Conservation (phyloP, 164 flowering plant genomes). For the Umbilicus rupestris region DNA sequence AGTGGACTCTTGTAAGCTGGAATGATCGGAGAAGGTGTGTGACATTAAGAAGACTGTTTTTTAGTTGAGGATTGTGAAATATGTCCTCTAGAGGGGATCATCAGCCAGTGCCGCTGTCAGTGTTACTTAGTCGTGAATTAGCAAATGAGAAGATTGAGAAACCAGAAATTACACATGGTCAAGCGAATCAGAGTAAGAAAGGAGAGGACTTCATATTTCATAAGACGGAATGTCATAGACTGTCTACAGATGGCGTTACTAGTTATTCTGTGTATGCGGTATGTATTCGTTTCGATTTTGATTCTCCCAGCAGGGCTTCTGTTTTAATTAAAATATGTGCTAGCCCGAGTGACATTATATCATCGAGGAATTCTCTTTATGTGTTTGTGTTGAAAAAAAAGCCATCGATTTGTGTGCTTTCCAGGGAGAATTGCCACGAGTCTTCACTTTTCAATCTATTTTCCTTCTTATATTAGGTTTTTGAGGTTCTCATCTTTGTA, state of each 20-base stretch:
- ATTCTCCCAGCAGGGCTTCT: not conserved
- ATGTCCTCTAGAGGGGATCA: constrained; percentile 60
- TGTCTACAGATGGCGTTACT: constrained; percentile 67
- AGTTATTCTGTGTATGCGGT: constrained; percentile 90
- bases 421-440: not conserved
- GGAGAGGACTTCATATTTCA: constrained; percentile 86
- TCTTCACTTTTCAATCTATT: no score
- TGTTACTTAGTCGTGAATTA: constrained; percentile 72
- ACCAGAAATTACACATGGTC: constrained; percentile 70
- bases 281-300: constrained; percentile 11
- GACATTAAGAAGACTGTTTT: not conserved
- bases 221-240: constrained; percentile 74
- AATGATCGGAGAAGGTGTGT: constrained; percentile 1
- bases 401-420: not conserved
- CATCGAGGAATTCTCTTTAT: not conserved
- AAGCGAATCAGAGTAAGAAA: constrained; percentile 88
- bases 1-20: not conserved
- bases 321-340: not conserved
- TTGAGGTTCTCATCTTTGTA: no score
- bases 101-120: constrained; percentile 78
- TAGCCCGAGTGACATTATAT: not conserved
- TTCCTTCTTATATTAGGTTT: no score
- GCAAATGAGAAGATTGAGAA: constrained; percentile 75
- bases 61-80: constrained; percentile 13
- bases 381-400: not conserved